phyloP scores from a whole-genome alignment of 2,329 filamentous ascomycete genomes.

The Sordariomycetes sp. region DNA sequence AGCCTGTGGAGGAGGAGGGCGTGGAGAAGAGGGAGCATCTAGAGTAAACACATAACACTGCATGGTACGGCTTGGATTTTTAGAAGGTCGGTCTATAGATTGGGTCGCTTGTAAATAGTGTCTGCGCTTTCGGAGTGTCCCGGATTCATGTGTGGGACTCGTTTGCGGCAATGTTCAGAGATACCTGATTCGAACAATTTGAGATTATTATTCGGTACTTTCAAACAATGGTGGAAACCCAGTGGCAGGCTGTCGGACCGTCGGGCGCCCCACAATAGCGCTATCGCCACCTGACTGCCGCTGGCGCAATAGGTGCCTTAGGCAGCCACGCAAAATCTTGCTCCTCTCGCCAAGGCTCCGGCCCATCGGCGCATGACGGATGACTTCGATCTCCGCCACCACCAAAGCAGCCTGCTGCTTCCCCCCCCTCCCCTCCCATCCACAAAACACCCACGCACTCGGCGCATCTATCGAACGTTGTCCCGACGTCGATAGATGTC shows the following conservation, averaged over 20 bases:
- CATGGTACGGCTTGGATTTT: background rate
- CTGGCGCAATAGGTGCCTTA: constrained; percentile 6
- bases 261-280: background rate
- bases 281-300: background rate
- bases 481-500: constrained; percentile 1
- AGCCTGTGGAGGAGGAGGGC: background rate
- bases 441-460: constrained; percentile 6
- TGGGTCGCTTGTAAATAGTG: background rate
- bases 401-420: constrained; percentile 1
- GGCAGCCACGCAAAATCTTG: constrained; percentile 6
- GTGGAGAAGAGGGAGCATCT: background rate
- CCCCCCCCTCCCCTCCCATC: background rate
- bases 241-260: background rate
- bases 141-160: background rate
- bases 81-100: background rate
- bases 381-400: constrained; percentile 7
- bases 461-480: constrained; percentile 6
- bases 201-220: too few species aligned
- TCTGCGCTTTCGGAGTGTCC: background rate
- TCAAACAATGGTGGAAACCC: too few species aligned
- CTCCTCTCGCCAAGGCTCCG: constrained; percentile 4
- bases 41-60: background rate
- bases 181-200: too few species aligned
- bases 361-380: constrained; percentile 3
- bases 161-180: too few species aligned